Evolutionary conservation across 345 rosid genomes (phyloP), one percentile per base, ranked within the genome.

Genomic region (Aquilaria malaccensis): DNA sequence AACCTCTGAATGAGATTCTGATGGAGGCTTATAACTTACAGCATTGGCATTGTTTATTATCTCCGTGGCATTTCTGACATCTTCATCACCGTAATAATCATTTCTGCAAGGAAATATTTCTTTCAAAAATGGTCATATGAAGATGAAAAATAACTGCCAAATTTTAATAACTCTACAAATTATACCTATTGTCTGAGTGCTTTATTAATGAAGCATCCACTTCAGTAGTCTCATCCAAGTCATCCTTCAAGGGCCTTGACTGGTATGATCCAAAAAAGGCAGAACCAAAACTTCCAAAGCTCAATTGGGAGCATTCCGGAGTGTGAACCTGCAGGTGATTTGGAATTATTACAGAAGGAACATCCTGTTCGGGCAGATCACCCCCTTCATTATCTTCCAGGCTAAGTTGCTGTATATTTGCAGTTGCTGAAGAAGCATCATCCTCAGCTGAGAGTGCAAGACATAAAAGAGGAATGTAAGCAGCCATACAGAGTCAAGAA

Each of bases 211-310:
- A 68, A 59, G 75, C 67, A 63, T 76, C 95, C 43, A 74, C 67
- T 76, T 79, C 95, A 70, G 88, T 57, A 65, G 74, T 55, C 68
- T 86, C 88, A 47, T 82, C 91, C 77, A 85, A 53, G 75, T 74
- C 76, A 78, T 68, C 74, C 73, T 83, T 82, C 64, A 79, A 51
- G 43, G 83, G 71, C 75, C 69, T 78, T 56, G 93, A 72, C 59
- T 80, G 78, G 74, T 76, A 79, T 60, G 80, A 70, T 59, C 73
- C 85, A 54, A 86, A 66, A 62, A 79, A 76, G 10, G 58, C 62
- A 60, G 85, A 68, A 76, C 90, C 96, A 78, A 94, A 94, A 66
- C 96, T 94, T 56, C 99, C 99, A 69, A 94, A 94, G 74, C 96
- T 91, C 83, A 94, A 80, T 76, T 88, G 97, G 0, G 89, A 80